Evolutionary conservation across 441 rosid genomes (phyloP).

Genomic region (Erodium texanum): DNA sequence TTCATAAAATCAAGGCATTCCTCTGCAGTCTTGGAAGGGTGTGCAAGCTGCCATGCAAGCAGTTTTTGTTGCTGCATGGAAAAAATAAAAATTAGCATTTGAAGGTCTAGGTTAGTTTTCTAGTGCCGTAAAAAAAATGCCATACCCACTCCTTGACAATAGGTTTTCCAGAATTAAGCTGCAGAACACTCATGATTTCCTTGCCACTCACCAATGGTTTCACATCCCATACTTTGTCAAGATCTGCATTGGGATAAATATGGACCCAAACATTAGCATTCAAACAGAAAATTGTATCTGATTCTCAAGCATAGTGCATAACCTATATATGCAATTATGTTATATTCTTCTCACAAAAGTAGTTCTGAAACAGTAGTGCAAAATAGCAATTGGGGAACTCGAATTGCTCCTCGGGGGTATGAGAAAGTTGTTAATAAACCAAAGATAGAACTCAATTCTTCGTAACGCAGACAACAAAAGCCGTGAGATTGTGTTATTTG

Average conservation of each 20-base stretch:
- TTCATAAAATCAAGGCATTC: constrained; percentile 90
- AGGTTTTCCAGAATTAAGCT: constrained; percentile 71
- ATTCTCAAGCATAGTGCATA: no score
- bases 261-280: neutral
- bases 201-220: constrained; percentile 81
- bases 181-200: constrained; percentile 64
- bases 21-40: constrained; percentile 58
- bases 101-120: neutral
- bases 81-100: constrained; percentile 15
- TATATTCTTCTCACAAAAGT: no score
- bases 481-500: neutral
- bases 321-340: no score
- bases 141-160: constrained; percentile 82
- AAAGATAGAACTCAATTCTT: no score
- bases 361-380: no score
- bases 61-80: constrained; percentile 61
- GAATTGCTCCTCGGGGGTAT: no score
- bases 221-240: constrained; percentile 65
- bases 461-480: neutral
- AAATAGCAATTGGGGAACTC: no score
- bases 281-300: neutral
- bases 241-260: constrained; percentile 40
- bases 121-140: constrained; percentile 8
- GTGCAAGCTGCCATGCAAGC: constrained; percentile 76
- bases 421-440: no score